Conservation (phyloP, 1,284 basidiomycete genomes). For the Tilletia setariae region DNA sequence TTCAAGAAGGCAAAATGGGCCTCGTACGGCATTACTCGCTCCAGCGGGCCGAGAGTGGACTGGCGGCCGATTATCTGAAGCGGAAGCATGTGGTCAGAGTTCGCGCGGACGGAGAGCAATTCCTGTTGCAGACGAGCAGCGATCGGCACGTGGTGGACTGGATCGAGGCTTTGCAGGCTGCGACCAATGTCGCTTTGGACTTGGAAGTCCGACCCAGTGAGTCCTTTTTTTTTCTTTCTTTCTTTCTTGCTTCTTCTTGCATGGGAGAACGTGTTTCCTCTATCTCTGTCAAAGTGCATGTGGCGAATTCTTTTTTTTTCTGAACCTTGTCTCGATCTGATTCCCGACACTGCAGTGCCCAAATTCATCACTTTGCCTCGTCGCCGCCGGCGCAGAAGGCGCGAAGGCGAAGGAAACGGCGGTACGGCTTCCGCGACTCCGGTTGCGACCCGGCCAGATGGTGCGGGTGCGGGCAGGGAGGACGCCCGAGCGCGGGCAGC, state of each 20-base stretch:
- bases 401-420: constrained; percentile 25
- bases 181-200: constrained; percentile 87
- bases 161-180: constrained; percentile 94
- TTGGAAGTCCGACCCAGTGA: constrained; percentile 70
- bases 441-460: not conserved
- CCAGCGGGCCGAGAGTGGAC: constrained; percentile 83
- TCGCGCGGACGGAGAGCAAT: constrained; percentile 90
- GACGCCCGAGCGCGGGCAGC: not conserved
- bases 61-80: constrained; percentile 93
- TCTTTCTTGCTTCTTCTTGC: not conserved
- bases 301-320: not conserved
- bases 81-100: constrained; percentile 91
- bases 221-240: constrained; percentile 4
- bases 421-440: not conserved
- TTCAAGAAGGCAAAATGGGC: constrained; percentile 8
- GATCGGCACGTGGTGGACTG: constrained; percentile 84
- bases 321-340: too few species aligned
- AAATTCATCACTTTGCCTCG: constrained; percentile 53
- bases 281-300: not conserved
- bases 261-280: not conserved
- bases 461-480: constrained; percentile 15
- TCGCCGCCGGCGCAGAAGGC: constrained; percentile 40
- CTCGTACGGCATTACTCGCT: constrained; percentile 70
- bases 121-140: constrained; percentile 83
- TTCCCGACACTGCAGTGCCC: constrained; percentile 43